phyloP scores from a whole-genome alignment of 768 basidiomycete species.

The Xerocomus spinulosus region DNA sequence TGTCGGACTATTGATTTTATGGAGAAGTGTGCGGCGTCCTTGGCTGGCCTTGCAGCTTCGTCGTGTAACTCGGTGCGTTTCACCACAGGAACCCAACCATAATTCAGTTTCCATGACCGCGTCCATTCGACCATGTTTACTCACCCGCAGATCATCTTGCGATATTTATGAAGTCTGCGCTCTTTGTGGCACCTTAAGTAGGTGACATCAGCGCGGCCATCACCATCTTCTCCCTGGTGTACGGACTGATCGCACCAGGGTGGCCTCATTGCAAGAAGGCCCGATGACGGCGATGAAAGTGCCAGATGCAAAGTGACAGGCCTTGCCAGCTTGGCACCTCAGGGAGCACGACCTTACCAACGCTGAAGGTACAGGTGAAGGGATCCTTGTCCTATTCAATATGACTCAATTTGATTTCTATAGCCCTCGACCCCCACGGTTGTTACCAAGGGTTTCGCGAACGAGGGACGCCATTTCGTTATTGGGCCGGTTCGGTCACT shows the following conservation, averaged over 20 bases:
- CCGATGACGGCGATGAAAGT: constrained; percentile 14
- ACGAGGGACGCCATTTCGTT: constrained; percentile 41
- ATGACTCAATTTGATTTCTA: constrained; percentile 15
- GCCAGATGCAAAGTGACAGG: constrained; percentile 7
- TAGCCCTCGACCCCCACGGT: constrained; percentile 50
- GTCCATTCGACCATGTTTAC: not conserved
- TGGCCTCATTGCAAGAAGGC: constrained; percentile 14
- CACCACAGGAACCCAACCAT: not conserved
- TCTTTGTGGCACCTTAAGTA: constrained; percentile 1
- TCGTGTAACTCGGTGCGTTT: constrained; percentile 1
- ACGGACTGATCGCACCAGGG: constrained; percentile 6
- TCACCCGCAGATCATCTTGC: constrained; percentile 12
- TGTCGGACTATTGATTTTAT: not conserved
- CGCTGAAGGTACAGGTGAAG: no score
- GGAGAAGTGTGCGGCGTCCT: not conserved
- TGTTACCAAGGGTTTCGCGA: constrained; percentile 46
- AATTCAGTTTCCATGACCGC: constrained; percentile 4
- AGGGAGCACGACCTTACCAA: constrained; percentile 2
- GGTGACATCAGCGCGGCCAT: constrained; percentile 7
- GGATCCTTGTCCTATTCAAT: constrained; percentile 10
- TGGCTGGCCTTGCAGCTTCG: not conserved
- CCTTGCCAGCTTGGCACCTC: constrained; percentile 2
- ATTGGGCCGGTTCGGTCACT: constrained; percentile 46
- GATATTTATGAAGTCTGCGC: constrained; percentile 9
- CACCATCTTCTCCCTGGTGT: not conserved